These are phyloP conservation scores for Carex myosuroides DNA, from an alignment of 176 grass and related monocot genomes.

Conservation along the genomic window DNA sequence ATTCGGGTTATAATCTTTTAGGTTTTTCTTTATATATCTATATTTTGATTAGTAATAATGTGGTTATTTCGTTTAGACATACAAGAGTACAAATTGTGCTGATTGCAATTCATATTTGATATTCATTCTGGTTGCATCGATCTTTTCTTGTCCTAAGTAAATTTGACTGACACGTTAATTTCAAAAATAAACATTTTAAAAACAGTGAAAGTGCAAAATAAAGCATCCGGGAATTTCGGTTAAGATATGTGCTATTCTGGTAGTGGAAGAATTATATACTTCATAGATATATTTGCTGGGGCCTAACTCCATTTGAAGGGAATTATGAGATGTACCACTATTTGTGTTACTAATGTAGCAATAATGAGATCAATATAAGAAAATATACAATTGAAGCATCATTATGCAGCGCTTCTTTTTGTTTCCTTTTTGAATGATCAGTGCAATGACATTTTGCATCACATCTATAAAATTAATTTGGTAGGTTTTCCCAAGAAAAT, in stretches of 20 bases:
- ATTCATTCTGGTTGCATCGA: neutral
- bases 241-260: neutral
- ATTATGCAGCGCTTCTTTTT: neutral
- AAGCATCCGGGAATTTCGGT: neutral
- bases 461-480: neutral
- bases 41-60: neutral
- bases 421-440: neutral
- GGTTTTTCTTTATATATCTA: neutral
- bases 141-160: neutral
- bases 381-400: constrained; percentile 3
- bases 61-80: neutral
- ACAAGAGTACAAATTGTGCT: neutral
- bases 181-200: neutral
- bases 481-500: neutral
- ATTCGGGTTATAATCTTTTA: neutral
- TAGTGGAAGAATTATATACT: neutral
- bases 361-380: neutral
- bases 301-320: neutral
- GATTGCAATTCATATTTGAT: neutral
- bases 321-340: neutral
- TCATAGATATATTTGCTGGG: neutral
- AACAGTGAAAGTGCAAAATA: neutral
- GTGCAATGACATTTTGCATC: neutral
- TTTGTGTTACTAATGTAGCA: neutral
- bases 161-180: neutral